Percentiles rank a stretch among this genome's conserved stretches.
Conservation (phyloP, 2,329 filamentous ascomycete species). For the Phaeosphaeriaceae sp. region DNA sequence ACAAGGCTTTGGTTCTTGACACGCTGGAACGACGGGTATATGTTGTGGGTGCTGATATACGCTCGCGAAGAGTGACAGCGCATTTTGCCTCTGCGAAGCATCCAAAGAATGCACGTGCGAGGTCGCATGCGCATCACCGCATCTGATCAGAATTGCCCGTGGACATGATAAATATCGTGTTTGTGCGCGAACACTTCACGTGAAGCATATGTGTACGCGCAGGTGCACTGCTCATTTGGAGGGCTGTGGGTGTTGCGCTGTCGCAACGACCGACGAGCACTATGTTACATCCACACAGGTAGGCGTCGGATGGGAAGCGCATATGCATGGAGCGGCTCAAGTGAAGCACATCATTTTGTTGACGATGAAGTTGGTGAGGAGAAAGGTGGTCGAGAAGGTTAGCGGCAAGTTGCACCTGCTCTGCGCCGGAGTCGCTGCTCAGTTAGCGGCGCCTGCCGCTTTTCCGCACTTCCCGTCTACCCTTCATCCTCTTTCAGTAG, state of each 20-base stretch:
- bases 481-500: not conserved
- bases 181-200: not conserved
- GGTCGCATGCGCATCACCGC: constrained; percentile 2
- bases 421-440: not conserved
- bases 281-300: not conserved
- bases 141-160: not conserved
- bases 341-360: not conserved
- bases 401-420: not conserved
- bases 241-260: not conserved
- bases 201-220: not conserved
- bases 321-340: not conserved
- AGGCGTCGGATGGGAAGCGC: not conserved
- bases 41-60: not conserved
- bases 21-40: not conserved
- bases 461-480: not conserved
- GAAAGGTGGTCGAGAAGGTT: not conserved
- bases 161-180: not conserved
- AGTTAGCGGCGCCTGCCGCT: not conserved
- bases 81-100: too few species aligned
- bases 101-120: not conserved
- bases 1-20: not conserved
- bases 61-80: too few species aligned
- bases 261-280: not conserved
- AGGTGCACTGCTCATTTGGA: not conserved
- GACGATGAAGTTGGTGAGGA: not conserved